Percentiles rank a stretch among this genome's conserved stretches.
Conservation (phyloP, 176 grass and related monocot species). For the Poa annua region DNA sequence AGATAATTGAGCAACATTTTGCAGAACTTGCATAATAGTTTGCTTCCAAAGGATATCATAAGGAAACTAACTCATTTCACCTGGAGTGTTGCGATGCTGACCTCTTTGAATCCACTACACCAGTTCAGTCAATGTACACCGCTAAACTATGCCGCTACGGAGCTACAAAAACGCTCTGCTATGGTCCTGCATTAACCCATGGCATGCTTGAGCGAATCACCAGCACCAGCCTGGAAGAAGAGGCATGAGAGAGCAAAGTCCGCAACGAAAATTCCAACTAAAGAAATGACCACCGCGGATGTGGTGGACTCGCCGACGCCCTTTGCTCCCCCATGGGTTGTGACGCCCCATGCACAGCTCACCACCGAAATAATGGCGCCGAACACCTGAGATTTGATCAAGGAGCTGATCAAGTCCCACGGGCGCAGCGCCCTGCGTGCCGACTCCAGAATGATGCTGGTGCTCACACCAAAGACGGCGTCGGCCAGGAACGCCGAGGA, state of each 20-base stretch:
- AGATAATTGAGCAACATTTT: constrained; percentile 17
- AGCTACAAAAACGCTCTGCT: not conserved
- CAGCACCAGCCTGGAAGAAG: constrained; percentile 90
- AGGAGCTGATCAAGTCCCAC: constrained; percentile 89
- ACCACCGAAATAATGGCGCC: constrained; percentile 84
- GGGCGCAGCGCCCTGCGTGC: constrained; percentile 81
- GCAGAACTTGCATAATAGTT: constrained; percentile 31
- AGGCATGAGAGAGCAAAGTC: constrained; percentile 79
- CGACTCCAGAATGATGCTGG: constrained; percentile 99
- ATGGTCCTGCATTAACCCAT: constrained; percentile 62
- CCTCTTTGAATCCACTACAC: constrained; percentile 26
- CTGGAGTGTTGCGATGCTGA: constrained; percentile 26
- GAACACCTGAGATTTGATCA: constrained; percentile 95
- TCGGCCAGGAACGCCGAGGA: constrained; percentile 89
- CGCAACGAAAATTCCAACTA: constrained; percentile 84
- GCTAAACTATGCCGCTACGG: constrained; percentile 38
- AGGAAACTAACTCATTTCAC: constrained; percentile 35
- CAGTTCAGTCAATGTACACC: constrained; percentile 41
- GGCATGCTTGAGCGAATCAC: constrained; percentile 89
- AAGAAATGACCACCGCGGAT: constrained; percentile 87
- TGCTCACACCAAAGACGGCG: constrained; percentile 81
- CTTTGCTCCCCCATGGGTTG: constrained; percentile 91
- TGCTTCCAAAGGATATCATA: constrained; percentile 8
- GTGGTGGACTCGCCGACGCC: constrained; percentile 94
- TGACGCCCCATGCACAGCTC: constrained; percentile 96